Evolutionary conservation across 192 early-diverging fungal species (phyloP), one percentile per base, ranked within the genome.

Genomic region (Spinellus fusiger): DNA sequence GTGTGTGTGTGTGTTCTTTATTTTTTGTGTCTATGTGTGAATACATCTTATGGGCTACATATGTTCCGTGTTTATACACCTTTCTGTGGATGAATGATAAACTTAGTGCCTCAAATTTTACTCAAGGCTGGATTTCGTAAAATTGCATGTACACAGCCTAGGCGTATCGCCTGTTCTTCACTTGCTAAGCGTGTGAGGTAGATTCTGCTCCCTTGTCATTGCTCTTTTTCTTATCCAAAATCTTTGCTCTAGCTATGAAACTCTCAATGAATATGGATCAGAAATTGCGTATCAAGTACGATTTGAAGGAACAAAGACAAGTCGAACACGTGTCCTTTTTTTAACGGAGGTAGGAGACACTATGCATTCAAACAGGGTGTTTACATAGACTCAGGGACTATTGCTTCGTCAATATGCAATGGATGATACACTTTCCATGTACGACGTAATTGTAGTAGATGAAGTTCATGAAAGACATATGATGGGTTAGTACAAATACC

Each of bases 91-190:
- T n/a, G n/a, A n/a, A n/a, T n/a, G n/a, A n/a, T n/a, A n/a, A n/a
- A n/a, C n/a, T n/a, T 20, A 69, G 82, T 95, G 7, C 93, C 93
- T 15, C 92, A 95, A 68, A 94, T 90, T 56, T 75, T 97, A 29
- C 68, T 97, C 22, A 86, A 89, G 50, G 77, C 73, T 12, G 85
- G 84, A 9, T 83, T 93, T 38, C 64, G 75, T 28, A 76, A 77
- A 56, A 89, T 96, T 44, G 78, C 93, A 0, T 91, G 93, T 62
- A 97, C 95, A 9, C 95, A 97, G 69, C 95, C 95, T 6, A 75
- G 95, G 18, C 80, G 93, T 9, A 88, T 97, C 66, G 89, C 66
- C 64, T 77, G 84, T 64, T 74, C 84, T 66, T 77, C 77, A 28
- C 59, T 85, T 66, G 64, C 77, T 58, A 71, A 74, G 32, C 72